These are phyloP conservation scores for Lanmaoa pseudosensibilis DNA, from an alignment of 768 basidiomycete genomes.

Conservation along the genomic window DNA sequence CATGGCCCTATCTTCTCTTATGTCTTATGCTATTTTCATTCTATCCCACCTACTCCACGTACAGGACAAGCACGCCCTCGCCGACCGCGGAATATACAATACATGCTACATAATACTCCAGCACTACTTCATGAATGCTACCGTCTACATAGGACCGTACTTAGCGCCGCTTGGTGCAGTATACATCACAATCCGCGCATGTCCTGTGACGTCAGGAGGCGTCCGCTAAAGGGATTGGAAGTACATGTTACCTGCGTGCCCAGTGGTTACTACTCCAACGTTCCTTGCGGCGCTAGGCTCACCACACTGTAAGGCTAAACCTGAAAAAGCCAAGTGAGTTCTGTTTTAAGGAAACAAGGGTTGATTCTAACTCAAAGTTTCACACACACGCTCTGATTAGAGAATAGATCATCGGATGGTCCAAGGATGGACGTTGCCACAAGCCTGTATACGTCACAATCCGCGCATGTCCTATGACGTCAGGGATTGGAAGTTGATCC, in stretches of 20 bases:
- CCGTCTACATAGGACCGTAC: background rate
- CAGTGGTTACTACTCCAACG: background rate
- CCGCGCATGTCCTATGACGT: no score
- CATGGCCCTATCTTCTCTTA: background rate
- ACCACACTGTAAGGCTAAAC: background rate
- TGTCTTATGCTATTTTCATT: background rate
- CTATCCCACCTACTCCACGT: background rate
- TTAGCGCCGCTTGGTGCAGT: background rate
- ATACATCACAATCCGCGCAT: background rate
- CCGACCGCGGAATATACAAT: background rate
- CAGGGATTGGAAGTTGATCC: no score
- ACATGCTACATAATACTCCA: background rate
- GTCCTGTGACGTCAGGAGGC: no score
- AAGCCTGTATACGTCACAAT: no score
- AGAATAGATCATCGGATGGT: no score
- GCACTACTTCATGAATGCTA: background rate
- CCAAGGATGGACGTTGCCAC: no score
- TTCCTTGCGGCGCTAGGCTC: background rate
- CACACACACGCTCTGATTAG: no score
- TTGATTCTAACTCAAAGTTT: no score
- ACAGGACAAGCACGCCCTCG: background rate
- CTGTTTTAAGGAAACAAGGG: no score
- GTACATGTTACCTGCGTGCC: background rate
- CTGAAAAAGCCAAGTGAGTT: no score
- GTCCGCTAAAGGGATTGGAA: background rate